Percentiles rank a stretch among this genome's conserved stretches.
These are phyloP conservation scores for Cucurbita maxima DNA, from an alignment of 306 rosid species.

Conservation along the genomic window DNA sequence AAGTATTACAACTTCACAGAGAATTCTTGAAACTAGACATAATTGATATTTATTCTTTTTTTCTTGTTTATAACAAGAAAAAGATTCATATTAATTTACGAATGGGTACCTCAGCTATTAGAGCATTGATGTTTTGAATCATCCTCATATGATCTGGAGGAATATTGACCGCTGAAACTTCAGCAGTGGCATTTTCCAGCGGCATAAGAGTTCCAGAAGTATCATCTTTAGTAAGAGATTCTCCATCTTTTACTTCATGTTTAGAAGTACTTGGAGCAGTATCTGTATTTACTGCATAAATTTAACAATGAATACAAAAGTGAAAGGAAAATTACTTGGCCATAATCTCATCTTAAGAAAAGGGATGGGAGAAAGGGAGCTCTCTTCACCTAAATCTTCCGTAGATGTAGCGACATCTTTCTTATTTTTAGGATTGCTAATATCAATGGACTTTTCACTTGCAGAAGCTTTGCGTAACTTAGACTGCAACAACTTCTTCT, in stretches of 20 bases:
- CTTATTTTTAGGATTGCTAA: slow-evolving; percentile 23
- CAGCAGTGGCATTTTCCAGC: slow-evolving; percentile 29
- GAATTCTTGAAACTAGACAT: background rate
- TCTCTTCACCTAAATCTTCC: slow-evolving; percentile 64
- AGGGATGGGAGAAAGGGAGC: background rate
- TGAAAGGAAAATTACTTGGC: background rate
- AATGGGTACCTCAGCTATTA: slow-evolving; percentile 67
- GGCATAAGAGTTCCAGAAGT: slow-evolving; percentile 19
- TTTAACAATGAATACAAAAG: slow-evolving; percentile 12
- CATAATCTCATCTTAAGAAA: background rate
- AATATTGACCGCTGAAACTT: slow-evolving; percentile 38
- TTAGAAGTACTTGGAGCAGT: slow-evolving; percentile 16
- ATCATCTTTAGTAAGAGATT: slow-evolving; percentile 21
- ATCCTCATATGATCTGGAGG: slow-evolving; percentile 68
- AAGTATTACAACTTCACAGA: background rate
- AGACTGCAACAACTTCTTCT: slow-evolving; percentile 76
- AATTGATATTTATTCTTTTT: background rate
- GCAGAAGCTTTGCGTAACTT: slow-evolving; percentile 74
- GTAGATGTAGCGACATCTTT: slow-evolving; percentile 70
- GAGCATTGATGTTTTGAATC: slow-evolving; percentile 65
- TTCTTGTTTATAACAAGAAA: background rate
- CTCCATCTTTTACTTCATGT: slow-evolving; percentile 25
- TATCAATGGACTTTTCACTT: slow-evolving; percentile 34
- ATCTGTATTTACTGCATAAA: slow-evolving; percentile 35
- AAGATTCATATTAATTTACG: background rate